Evolutionary conservation across 2,329 filamentous ascomycete genomes (phyloP), one percentile per base, ranked within the genome.

Genomic region (Cladosporium sp.): DNA sequence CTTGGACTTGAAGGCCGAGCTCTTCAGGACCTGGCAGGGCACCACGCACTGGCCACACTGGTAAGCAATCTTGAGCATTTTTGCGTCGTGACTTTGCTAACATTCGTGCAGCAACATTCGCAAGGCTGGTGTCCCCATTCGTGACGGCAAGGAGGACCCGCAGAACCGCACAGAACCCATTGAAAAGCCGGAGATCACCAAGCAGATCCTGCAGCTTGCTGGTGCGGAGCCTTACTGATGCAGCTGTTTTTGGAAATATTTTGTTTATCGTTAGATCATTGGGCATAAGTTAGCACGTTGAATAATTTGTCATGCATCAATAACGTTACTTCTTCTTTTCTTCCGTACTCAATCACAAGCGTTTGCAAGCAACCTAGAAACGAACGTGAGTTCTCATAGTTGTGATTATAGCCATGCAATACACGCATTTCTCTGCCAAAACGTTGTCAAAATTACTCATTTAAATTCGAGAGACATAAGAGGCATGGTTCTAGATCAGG

Each of bases 31-130:
- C 13, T 74, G 62, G 49, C 62, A 65, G 13, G 69, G 68, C 19
- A 75, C 72, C 6, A 75, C 73, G 6, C 71, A 75, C 61, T 75
- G 71, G 73, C 73, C 72, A 28, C 70, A 74, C 59, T 36, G 34
- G 36, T 48, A 35, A 36, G 35, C 24, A 36, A n/a, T 2, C 10
- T 53, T 37, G 17, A 47, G 12, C 1, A 53, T 12, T 3, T 25
- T 1, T 12, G 12, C 48, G 6, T 19, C 2, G 32, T 20, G n/a
- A 28, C 3, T 17, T 20, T 35, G 4, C 49, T 35, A 25, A 12
- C 8, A 9, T 19, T 28, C 7, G 12, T 20, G 25, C 49, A 68
- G 70, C 64, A 76, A 77, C 56, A 74, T 77, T 48, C 69, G 68
- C 10, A 65, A 70, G 3, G 60, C 68, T 6, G 71, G 71, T 2